A percentile compares a stretch with the other conserved stretches of the same genome.
Conservation (phyloP, 345 rosid species). For the Corymbia maculata region DNA sequence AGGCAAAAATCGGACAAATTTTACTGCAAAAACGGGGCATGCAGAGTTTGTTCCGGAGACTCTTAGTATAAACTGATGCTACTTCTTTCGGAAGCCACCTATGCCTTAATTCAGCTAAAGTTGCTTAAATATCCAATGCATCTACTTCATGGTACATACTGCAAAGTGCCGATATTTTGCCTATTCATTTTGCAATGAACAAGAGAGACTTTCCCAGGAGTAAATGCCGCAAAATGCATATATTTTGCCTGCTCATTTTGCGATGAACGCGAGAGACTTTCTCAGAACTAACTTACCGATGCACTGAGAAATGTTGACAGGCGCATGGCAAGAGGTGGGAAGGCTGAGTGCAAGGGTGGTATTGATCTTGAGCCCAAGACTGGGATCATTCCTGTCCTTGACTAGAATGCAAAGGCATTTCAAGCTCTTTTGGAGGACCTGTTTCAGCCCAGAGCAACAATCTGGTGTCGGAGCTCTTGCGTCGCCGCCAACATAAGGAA, state of each 20-base stretch:
- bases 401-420: conserved; percentile 70
- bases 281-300: conserved; percentile 29
- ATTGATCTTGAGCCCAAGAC: conserved; percentile 60
- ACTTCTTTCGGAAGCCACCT: background rate
- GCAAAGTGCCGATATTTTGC: background rate
- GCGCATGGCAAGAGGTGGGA: conserved; percentile 41
- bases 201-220: background rate
- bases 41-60: background rate
- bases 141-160: background rate
- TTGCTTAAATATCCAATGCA: background rate
- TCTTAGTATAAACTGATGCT: background rate
- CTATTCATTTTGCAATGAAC: background rate
- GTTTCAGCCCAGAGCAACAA: conserved; percentile 63
- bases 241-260: background rate
- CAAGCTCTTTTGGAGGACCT: conserved; percentile 44
- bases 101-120: background rate
- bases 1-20: background rate
- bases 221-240: background rate
- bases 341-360: conserved; percentile 52
- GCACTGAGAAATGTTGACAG: conserved; percentile 47
- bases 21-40: background rate
- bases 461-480: conserved; percentile 54
- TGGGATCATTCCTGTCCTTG: conserved; percentile 61
- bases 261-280: background rate
- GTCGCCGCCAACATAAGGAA: conserved; percentile 63